These are phyloP conservation scores for Thielaviopsis musarum DNA, from an alignment of 2,329 filamentous ascomycete species.

Conservation along the genomic window DNA sequence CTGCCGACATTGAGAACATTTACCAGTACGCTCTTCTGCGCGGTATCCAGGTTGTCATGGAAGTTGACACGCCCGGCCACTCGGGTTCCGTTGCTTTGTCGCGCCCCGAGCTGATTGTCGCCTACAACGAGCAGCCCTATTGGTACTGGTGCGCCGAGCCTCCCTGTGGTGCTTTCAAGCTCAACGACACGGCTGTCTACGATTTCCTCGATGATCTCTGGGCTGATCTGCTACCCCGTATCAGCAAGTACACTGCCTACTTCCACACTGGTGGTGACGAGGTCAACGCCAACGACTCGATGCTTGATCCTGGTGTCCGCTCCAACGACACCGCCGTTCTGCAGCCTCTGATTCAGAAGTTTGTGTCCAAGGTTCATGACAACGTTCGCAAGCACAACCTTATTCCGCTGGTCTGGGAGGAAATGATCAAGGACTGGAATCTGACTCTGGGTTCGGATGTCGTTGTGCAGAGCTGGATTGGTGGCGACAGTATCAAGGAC, in stretches of 20 bases:
- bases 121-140: slow-evolving; percentile 40
- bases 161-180: slow-evolving; percentile 53
- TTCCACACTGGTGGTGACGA: slow-evolving; percentile 86
- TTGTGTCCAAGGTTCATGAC: slow-evolving; percentile 53
- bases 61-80: slow-evolving; percentile 72
- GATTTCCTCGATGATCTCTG: slow-evolving; percentile 57
- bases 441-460: slow-evolving; percentile 53
- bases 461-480: slow-evolving; percentile 66
- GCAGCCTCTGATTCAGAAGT: slow-evolving; percentile 59
- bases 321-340: slow-evolving; percentile 50
- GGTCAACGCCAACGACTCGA: slow-evolving; percentile 60
- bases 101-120: slow-evolving; percentile 56
- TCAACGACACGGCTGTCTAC: slow-evolving; percentile 56
- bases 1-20: slow-evolving; percentile 45
- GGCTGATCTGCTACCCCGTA: slow-evolving; percentile 57
- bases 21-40: slow-evolving; percentile 53
- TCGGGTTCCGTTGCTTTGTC: slow-evolving; percentile 49
- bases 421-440: slow-evolving; percentile 67
- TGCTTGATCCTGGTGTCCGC: slow-evolving; percentile 53
- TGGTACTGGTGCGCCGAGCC: slow-evolving; percentile 43
- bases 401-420: slow-evolving; percentile 72
- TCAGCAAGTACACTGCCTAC: slow-evolving; percentile 51
- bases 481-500: slow-evolving; percentile 40
- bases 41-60: slow-evolving; percentile 55
- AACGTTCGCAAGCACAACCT: slow-evolving; percentile 47